These are phyloP conservation scores for Colletotrichum orchidophilum DNA, from an alignment of 2,329 filamentous ascomycete genomes.

Conservation along the genomic window DNA sequence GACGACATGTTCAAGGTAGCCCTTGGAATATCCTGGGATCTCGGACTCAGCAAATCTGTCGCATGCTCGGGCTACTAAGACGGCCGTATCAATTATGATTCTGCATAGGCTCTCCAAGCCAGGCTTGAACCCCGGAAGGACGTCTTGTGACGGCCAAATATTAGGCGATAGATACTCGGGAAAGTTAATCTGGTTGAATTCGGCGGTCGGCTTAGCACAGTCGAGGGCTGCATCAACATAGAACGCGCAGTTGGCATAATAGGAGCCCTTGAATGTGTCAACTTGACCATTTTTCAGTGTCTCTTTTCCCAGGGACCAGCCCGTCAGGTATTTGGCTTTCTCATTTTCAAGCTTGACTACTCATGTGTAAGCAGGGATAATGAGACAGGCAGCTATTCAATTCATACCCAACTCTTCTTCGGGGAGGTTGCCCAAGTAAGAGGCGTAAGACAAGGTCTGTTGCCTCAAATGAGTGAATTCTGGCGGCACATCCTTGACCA, in stretches of 20 bases:
- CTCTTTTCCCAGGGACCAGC: slow-evolving; percentile 86
- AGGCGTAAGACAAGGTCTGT: slow-evolving; percentile 83
- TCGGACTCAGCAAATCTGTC: slow-evolving; percentile 85
- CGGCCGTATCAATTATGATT: slow-evolving; percentile 89
- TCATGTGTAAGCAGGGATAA: slow-evolving; percentile 29
- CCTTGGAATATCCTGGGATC: slow-evolving; percentile 77
- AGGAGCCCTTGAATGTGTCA: slow-evolving; percentile 84
- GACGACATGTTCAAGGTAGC: slow-evolving; percentile 89
- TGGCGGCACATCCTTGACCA: slow-evolving; percentile 86
- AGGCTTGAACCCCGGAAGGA: slow-evolving; percentile 78
- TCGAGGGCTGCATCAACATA: slow-evolving; percentile 72
- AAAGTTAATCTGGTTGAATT: slow-evolving; percentile 71
- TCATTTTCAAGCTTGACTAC: slow-evolving; percentile 66
- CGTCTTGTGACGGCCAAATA: slow-evolving; percentile 79
- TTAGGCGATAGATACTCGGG: slow-evolving; percentile 92
- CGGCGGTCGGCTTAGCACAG: slow-evolving; percentile 67
- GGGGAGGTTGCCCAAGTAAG: slow-evolving; percentile 86
- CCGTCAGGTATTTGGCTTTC: slow-evolving; percentile 71
- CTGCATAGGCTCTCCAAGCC: slow-evolving; percentile 80
- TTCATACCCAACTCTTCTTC: slow-evolving; percentile 73
- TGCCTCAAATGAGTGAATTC: slow-evolving; percentile 78
- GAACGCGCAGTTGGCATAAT: slow-evolving; percentile 85
- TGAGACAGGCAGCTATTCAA: not conserved
- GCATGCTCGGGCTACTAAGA: slow-evolving; percentile 88
- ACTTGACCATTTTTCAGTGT: slow-evolving; percentile 80